Conservation (phyloP, 371 early-diverging fungal species). For the Mucor velutinosus region DNA sequence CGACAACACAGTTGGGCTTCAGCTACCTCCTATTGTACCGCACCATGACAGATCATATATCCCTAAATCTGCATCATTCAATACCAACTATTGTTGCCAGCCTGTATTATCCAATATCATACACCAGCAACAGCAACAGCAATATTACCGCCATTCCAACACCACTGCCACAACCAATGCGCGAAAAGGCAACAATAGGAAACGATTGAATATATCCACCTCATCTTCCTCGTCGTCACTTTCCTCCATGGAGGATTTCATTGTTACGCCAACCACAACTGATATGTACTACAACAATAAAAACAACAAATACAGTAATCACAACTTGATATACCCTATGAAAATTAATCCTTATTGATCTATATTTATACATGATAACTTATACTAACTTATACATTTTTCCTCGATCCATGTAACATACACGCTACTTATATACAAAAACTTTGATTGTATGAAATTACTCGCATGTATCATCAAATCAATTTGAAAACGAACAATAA, state of each 20-base stretch:
- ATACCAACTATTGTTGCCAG: neutral
- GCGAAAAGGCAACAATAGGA: neutral
- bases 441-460: neutral
- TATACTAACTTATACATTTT: neutral
- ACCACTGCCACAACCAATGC: neutral
- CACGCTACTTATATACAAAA: neutral
- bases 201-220: neutral
- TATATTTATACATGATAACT: neutral
- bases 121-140: neutral
- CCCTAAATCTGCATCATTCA: slow-evolving; percentile 13
- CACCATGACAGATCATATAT: neutral
- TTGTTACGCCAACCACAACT: slow-evolving; percentile 11
- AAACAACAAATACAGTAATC: neutral
- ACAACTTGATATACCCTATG: neutral
- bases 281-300: slow-evolving; percentile 3
- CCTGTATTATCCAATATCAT: neutral
- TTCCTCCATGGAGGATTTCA: neutral
- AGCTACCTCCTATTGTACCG: slow-evolving; percentile 10
- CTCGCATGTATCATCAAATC: neutral
- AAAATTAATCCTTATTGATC: neutral
- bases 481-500: neutral
- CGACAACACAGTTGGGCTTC: neutral
- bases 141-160: neutral
- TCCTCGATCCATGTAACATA: neutral
- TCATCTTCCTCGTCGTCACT: neutral